These are phyloP conservation scores for Wallacemonas sp. DNA, from an alignment of 208 protist species.

Conservation along the genomic window DNA sequence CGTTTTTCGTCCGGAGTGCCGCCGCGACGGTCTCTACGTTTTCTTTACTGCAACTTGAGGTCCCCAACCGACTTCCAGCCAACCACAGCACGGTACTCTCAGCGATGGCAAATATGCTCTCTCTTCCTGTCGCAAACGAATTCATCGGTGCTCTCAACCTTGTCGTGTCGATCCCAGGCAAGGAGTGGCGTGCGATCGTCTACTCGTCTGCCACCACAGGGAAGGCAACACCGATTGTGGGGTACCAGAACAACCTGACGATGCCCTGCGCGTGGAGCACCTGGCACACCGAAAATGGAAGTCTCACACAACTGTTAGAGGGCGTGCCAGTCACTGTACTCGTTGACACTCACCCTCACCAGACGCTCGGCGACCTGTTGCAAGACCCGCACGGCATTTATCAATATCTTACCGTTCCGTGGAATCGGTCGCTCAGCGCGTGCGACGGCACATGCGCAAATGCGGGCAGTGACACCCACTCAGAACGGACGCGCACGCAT, in stretches of 20 bases:
- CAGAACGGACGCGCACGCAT: too few species aligned
- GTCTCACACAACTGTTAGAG: too few species aligned
- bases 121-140: not conserved
- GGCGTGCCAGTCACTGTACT: too few species aligned
- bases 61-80: not conserved
- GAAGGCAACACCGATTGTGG: not conserved
- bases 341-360: too few species aligned
- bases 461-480: too few species aligned
- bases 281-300: too few species aligned
- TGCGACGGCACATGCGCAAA: too few species aligned
- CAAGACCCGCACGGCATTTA: not conserved
- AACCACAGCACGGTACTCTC: not conserved
- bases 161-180: not conserved
- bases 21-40: not conserved
- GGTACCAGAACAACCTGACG: not conserved
- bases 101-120: not conserved
- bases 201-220: not conserved
- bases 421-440: not conserved
- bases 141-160: not conserved
- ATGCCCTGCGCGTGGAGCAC: not conserved
- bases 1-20: not conserved
- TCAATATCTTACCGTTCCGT: not conserved
- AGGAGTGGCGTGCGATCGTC: constrained; percentile 2
- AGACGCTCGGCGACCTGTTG: not conserved
- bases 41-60: not conserved